Conservation (phyloP, 1,139 yeast species). For the Zygoascus hellenicus region DNA sequence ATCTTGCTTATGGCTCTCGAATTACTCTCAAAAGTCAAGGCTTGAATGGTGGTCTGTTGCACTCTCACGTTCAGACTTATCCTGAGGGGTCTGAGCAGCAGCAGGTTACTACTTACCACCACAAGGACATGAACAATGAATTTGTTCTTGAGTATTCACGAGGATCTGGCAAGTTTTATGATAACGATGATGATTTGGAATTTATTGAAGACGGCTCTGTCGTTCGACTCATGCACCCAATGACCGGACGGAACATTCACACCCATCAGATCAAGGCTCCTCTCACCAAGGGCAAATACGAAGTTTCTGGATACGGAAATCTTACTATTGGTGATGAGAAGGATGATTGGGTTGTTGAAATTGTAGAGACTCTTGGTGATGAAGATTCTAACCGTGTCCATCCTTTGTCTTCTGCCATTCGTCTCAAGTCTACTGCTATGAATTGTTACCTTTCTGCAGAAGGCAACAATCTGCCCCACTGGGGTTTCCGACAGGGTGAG, state of each 20-base stretch:
- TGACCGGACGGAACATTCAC: slow-evolving; percentile 87
- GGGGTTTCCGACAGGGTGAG: slow-evolving; percentile 99
- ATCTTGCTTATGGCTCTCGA: slow-evolving; percentile 70
- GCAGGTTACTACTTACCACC: slow-evolving; percentile 91
- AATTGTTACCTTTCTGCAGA: slow-evolving; percentile 86
- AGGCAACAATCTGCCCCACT: slow-evolving; percentile 75
- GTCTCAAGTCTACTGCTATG: slow-evolving; percentile 61
- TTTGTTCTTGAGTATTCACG: slow-evolving; percentile 83
- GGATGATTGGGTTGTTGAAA: slow-evolving; percentile 92
- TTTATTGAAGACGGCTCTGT: slow-evolving; percentile 65
- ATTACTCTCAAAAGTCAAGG: slow-evolving; percentile 88
- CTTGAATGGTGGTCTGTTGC: slow-evolving; percentile 84
- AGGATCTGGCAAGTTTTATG: slow-evolving; percentile 44
- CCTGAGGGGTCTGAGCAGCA: slow-evolving; percentile 97
- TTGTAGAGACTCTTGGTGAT: slow-evolving; percentile 66
- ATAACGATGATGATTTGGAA: slow-evolving; percentile 48
- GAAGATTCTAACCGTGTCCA: slow-evolving; percentile 60
- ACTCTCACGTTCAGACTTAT: slow-evolving; percentile 87
- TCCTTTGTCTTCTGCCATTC: slow-evolving; percentile 80
- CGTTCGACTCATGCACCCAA: slow-evolving; percentile 71
- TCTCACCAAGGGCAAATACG: slow-evolving; percentile 59
- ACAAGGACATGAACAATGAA: slow-evolving; percentile 85
- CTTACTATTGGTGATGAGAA: slow-evolving; percentile 77
- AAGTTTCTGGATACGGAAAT: slow-evolving; percentile 94
- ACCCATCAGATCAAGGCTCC: slow-evolving; percentile 84